Base-by-base conservation (phyloP, 176 grass and related monocot genomes). In the Cenchrus fungigraminus region DNA sequence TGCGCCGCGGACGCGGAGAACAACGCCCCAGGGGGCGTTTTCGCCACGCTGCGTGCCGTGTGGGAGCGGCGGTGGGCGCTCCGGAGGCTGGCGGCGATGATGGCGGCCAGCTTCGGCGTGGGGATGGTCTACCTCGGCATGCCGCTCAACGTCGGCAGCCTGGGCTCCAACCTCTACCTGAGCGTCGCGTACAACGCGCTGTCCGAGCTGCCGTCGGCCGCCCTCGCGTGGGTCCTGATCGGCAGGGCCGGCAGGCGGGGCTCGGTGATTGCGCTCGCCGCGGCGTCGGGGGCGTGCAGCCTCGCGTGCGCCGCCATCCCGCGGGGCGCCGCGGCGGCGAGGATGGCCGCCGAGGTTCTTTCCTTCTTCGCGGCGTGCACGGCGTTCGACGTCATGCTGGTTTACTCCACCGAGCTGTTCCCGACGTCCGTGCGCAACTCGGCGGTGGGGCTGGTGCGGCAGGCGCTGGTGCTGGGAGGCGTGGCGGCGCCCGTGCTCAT, bases 351-450 rank as follows among this genome's bases (percentile, higher is more conserved):
- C 44, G 68, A 47, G 68, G 20, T 71, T 10, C 0, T 49, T 4
- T 71, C 68, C 44, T 71, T 71, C 68, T 71, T 14, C 44, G 68
- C 44, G 20, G 5, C 68, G 44, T 25, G 68, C 68, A 49, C 1
- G 63, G 91, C 90, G 80, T 92, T 93, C 62, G 88, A 90, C 59
- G 70, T 95, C 65, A 15, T 79, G 6, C 45, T 95, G 15, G 90
- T 98, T 54, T 98, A 93, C 53, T 76, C 73, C 53, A 89, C 93
- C 61, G 95, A 98, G 92, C 75, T 98, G 79, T 98, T 98, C 73
- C 92, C 95, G 65, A 98, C 95, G 64, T 87, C 88, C 32, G 82
- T 98, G 68, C 80, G 95, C 59, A 95, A 88, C 84, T 93, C 95
- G 6, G 92, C 95, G 5, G 86, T 98, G 13, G 86, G 92, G 34